A percentile compares a stretch with the other conserved stretches of the same genome.
Evolutionary conservation across 139 green algal genomes (phyloP).

Genomic region (Nannochloris sp.): DNA sequence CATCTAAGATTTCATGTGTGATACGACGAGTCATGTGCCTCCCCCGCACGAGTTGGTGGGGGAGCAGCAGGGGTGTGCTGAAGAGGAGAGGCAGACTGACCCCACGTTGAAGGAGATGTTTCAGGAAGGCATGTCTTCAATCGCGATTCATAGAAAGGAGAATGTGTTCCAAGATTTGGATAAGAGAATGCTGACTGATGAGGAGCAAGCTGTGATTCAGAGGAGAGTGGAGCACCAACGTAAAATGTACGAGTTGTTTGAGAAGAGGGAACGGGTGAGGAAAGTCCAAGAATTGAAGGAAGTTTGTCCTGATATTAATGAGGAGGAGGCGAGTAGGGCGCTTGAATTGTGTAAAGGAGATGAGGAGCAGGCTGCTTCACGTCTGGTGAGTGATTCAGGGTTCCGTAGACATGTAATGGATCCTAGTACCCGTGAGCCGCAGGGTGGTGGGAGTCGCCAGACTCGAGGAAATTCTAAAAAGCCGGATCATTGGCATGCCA

Average conservation of each 20-base stretch:
- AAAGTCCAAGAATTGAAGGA: slow-evolving; percentile 61
- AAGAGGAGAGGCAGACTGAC: no score
- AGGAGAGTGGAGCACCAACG: slow-evolving; percentile 60
- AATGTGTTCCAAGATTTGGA: slow-evolving; percentile 76
- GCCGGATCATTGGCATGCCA: background rate
- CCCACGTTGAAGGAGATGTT: slow-evolving; percentile 3
- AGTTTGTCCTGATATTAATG: slow-evolving; percentile 49
- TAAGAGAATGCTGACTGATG: slow-evolving; percentile 52
- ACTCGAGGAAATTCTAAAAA: background rate
- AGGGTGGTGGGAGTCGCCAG: background rate
- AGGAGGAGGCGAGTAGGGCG: slow-evolving; percentile 42
- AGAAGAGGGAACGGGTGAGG: slow-evolving; percentile 46
- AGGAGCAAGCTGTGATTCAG: slow-evolving; percentile 67
- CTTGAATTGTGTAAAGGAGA: slow-evolving; percentile 55
- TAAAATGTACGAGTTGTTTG: slow-evolving; percentile 61
- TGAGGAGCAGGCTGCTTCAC: slow-evolving; percentile 54
- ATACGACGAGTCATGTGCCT: no score
- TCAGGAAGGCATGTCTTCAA: slow-evolving; percentile 7
- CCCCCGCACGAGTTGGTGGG: no score
- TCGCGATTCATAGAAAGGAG: slow-evolving; percentile 40
- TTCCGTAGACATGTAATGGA: slow-evolving; percentile 33
- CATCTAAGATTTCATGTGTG: no score
- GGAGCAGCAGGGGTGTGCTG: no score
- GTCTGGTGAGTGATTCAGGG: slow-evolving; percentile 38
- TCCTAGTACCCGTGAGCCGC: background rate